Conservation (phyloP, 2,329 filamentous ascomycete species). For the Annulohypoxylon truncatum region DNA sequence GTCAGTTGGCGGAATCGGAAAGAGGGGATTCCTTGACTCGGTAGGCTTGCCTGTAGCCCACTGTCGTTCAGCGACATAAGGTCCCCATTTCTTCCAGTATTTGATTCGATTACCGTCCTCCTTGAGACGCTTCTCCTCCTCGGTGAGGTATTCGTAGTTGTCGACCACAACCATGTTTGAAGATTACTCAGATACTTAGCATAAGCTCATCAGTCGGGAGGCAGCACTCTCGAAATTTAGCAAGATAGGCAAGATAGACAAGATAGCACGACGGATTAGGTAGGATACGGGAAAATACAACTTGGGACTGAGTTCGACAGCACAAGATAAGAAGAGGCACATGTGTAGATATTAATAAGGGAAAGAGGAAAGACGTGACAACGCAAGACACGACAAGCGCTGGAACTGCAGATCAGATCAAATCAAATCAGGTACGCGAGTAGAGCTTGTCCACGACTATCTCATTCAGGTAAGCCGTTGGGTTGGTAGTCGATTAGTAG, state of each 20-base stretch:
- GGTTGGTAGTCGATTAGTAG: background rate
- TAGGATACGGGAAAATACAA: background rate
- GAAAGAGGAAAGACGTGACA: background rate
- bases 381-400: conserved; percentile 13
- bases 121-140: conserved; percentile 90
- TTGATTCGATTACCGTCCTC: conserved; percentile 84
- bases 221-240: background rate
- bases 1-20: conserved; percentile 29
- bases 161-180: conserved; percentile 87
- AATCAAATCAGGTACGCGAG: conserved; percentile 44
- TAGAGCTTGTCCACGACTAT: conserved; percentile 38
- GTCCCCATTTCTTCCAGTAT: conserved; percentile 99
- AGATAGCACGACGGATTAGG: background rate
- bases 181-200: background rate
- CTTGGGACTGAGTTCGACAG: background rate
- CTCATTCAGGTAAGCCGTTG: conserved; percentile 45
- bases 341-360: background rate
- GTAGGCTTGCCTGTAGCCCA: conserved; percentile 84
- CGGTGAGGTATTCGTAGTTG: conserved; percentile 85
- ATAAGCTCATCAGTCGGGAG: background rate
- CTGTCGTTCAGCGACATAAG: conserved; percentile 92
- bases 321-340: conserved; percentile 5
- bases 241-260: background rate
- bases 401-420: conserved; percentile 41
- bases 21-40: conserved; percentile 24